Evolutionary conservation across 2,329 filamentous ascomycete species (phyloP), one percentile per base, ranked within the genome.

Genomic region (Didymella glomerata): DNA sequence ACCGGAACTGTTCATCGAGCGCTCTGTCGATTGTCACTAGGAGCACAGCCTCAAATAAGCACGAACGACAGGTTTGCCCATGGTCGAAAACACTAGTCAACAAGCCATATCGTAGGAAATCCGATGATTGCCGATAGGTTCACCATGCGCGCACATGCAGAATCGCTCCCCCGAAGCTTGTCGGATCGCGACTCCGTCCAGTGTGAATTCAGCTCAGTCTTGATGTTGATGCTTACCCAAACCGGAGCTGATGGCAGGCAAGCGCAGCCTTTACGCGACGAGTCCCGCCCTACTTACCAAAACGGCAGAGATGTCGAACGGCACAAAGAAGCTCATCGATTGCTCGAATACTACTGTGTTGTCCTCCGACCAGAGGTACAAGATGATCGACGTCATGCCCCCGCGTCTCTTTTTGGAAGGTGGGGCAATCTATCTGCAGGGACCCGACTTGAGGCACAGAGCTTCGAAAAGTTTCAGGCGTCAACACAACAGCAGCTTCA

Each of bases 381-480:
- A 4, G 6, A 9, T 2, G n/a, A 42, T 42, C 48, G 30, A 57
- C 57, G 53, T 52, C 55, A 55, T 57, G 48, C 49, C 55, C 53
- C 57, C 54, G 38, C 53, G 32, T n/a, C 48, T 36, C 38, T n/a
- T 49, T 41, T 8, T 24, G 54, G 48, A 45, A 54, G 54, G 65
- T 68, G 68, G 68, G 68, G 66, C 60, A 45, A 30, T 27, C 50
- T 58, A 64, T 67, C 60, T 52, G 54, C 63, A 65, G 65, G 67
- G 40, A 42, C 56, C 32, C 44, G 45, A 64, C 42, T 48, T 56
- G 48, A 58, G 40, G 44, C 55, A 34, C 58, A 54, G 47, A 47
- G 45, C 49, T 57, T 32, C 53, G 61, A 66, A 67, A 59, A 60
- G 52, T 52, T 55, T 46, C 48, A 60, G 57, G 57, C 57, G 46